Evolutionary conservation across 2,329 filamentous ascomycete species (phyloP).

Genomic region (Hyphodiscus sp.): DNA sequence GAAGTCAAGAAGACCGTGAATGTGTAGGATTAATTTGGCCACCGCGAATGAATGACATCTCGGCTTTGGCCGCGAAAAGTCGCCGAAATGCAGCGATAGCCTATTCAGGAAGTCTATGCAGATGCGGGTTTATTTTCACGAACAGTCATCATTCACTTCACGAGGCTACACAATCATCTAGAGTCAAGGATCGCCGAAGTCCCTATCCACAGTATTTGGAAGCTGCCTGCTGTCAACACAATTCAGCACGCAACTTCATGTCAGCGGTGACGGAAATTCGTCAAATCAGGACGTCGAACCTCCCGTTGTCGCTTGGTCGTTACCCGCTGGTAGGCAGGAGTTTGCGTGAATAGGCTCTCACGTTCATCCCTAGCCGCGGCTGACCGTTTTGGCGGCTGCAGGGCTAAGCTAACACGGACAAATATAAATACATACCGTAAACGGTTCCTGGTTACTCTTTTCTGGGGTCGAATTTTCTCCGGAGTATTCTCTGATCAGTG

Average conservation of each 20-base stretch:
- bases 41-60: not conserved
- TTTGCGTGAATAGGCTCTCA: too few relatives aligned
- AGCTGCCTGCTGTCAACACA: not conserved
- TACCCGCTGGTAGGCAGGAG: not conserved
- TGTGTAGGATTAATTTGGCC: not conserved
- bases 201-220: not conserved
- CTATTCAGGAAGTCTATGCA: not conserved
- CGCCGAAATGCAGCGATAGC: not conserved
- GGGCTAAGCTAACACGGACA: too few relatives aligned
- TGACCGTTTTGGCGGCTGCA: too few relatives aligned
- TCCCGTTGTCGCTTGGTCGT: not conserved
- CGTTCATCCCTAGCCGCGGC: too few relatives aligned
- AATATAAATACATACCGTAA: too few relatives aligned
- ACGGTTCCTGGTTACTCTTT: too few relatives aligned
- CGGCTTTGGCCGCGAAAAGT: not conserved
- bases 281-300: not conserved
- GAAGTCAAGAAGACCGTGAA: too few relatives aligned
- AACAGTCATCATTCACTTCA: not conserved
- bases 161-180: not conserved
- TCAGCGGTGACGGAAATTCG: not conserved
- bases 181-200: not conserved
- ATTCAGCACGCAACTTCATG: not conserved
- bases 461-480: too few relatives aligned
- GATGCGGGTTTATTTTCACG: not conserved
- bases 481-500: too few relatives aligned